Conservation (phyloP, 2,329 filamentous ascomycete genomes). For the Lecanicillium sp. region DNA sequence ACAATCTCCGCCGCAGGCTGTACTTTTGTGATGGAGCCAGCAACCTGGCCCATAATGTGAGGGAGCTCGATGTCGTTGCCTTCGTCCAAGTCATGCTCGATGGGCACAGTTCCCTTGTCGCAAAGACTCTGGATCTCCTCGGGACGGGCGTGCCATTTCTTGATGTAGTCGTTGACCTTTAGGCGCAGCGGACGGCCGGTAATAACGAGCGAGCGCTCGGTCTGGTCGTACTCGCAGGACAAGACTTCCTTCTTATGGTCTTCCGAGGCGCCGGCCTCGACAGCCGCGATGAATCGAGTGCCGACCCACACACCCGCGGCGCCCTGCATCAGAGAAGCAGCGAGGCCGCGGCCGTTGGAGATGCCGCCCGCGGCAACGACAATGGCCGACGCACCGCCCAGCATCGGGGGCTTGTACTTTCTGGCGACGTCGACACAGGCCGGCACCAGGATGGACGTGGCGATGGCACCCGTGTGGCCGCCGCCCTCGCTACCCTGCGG, state of each 20-base stretch:
- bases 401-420: slow-evolving; percentile 58
- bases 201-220: slow-evolving; percentile 73
- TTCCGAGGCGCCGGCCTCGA: slow-evolving; percentile 72
- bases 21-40: slow-evolving; percentile 66
- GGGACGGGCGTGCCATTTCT: slow-evolving; percentile 69
- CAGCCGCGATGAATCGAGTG: slow-evolving; percentile 78
- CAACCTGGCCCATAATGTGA: slow-evolving; percentile 90
- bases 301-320: slow-evolving; percentile 89
- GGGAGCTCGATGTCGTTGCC: slow-evolving; percentile 78
- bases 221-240: slow-evolving; percentile 67
- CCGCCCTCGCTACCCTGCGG: slow-evolving; percentile 91
- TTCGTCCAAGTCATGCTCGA: slow-evolving; percentile 76
- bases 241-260: slow-evolving; percentile 82
- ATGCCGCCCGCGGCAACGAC: slow-evolving; percentile 89
- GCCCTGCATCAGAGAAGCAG: slow-evolving; percentile 77
- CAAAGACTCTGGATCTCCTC: slow-evolving; percentile 69
- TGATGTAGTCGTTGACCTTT: slow-evolving; percentile 75
- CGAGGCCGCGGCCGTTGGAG: slow-evolving; percentile 71
- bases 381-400: slow-evolving; percentile 63
- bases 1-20: slow-evolving; percentile 79
- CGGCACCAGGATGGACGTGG: slow-evolving; percentile 79
- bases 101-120: slow-evolving; percentile 67
- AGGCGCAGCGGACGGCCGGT: slow-evolving; percentile 75
- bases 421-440: slow-evolving; percentile 77
- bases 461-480: slow-evolving; percentile 87